Evolutionary conservation across 768 basidiomycete genomes (phyloP), one percentile per base, ranked within the genome.

Genomic region (Leucogyrophana mollusca): DNA sequence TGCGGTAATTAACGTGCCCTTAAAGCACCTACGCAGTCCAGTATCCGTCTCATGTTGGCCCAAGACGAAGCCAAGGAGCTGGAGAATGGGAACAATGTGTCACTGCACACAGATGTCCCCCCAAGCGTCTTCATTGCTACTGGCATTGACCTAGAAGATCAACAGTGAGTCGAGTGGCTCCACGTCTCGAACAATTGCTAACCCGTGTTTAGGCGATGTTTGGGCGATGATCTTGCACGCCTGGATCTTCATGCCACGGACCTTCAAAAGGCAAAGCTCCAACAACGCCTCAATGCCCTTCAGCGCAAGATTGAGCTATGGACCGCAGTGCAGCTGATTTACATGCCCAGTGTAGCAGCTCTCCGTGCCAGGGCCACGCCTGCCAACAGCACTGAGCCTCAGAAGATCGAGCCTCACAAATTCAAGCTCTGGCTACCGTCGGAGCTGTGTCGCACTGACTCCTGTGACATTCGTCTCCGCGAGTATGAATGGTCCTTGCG

Each of bases 201-300:
- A 43, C 38, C 14, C 10, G 27, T 30, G 6, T 17, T 34, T 35
- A 53, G 48, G 22, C 16, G 47, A 10, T 14, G 9, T 0, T 13
- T 53, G 11, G 25, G 9, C 1, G 40, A 16, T n/a, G 47, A 46
- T 20, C 42, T 16, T 1, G 39, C 32, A 9, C 23, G 13, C 5
- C 43, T 59, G 4, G 57, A 54, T 9, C 1, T 40, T 0, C 57
- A 65, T 47, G 46, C 65, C 7, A 70, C 65, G 2, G 48, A 55
- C 30, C 54, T 58, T 9, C 66, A 72, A 43, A 37, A 50, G 10
- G 45, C 58, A 9, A 66, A 65, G 40, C 11, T 69, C 4, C 46
- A 61, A n/a, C 59, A 65, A 43, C 52, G 53, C 1, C 49, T 46
- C 0, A 61, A 58, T 30, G 21, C 41, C 1, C 47, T 70, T 1